Base-by-base conservation (phyloP, 176 grass and related monocot species). In the Chrysopogon serrulatus region DNA sequence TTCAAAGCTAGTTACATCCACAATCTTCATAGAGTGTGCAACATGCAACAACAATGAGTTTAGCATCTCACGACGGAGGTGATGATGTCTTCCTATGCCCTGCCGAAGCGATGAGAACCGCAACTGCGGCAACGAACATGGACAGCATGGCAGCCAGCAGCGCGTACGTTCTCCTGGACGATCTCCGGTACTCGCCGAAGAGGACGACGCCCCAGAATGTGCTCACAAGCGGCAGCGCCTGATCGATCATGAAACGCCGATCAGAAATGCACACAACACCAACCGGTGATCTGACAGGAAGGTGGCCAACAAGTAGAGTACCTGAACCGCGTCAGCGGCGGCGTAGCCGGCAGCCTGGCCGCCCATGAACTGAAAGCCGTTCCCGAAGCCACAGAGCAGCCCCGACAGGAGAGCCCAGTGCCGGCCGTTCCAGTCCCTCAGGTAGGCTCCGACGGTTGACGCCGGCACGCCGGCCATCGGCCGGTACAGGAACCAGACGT, bases 321-420 rank as follows among this genome's bases (percentile, higher is more conserved):
- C 91, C 91, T 93, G 87, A 13, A 97, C 91, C 41, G 94, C 82
- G 84, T 93, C 91, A 74, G 82, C 91, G 56, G 84, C 88, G 48
- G 88, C 88, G 68, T 91, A 96, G 11, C 91, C 94, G 53, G 91
- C 91, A 70, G 91, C 91, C 84, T 97, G 44, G 44, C 44, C 86
- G 0, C 91, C 88, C 90, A 88, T 98, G 89, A 98, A 98, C 72
- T 95, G 95, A 53, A 98, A 95, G 12, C 95, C 95, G 72, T 98
- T 98, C 12, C 90, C 90, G 63, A 93, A 93, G 2, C 85, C 87
- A 65, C 87, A 93, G 2, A 90, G 70, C 2, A 47, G 85, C 2
- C 91, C 88, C 6, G 91, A 77, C 0, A 88, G 66, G 27, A 93
- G 69, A 4, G 85, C 85, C 88, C 88, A 90, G 8, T 90, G 85